Evolutionary conservation across 1,284 basidiomycete species (phyloP), one percentile per base, ranked within the genome.

Genomic region (Melampsora americana): DNA sequence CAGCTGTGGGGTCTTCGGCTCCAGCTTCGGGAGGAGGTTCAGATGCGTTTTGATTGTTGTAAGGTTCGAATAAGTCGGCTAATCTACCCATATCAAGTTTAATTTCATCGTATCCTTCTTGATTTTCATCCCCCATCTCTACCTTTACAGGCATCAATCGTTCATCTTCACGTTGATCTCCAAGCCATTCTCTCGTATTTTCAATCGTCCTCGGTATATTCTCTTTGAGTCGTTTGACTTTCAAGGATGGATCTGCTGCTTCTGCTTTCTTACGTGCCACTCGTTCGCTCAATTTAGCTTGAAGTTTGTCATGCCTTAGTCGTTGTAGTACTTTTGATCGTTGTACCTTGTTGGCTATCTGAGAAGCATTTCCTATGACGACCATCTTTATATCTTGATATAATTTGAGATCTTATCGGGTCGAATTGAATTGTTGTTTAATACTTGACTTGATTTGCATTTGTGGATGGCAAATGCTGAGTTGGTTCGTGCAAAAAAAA

Each of bases 1-100:
- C 80, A 14, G 82, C 80, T 72, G 81, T 78, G 20, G 81, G 80
- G 7, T 81, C 82, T 16, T 81, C 81, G 69, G 82, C 81, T 14
- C 82, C 77, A 39, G 81, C 78, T 1, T 80, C 78, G 1, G 82
- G 81, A 14, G 81, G 79, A 2, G 81, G 80, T 20, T 73, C 75
- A 0, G 80, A 79, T 66, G 82, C n/a, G 28, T 70, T 26, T 30
- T 46, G 28, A 46, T 66, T 64, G 28, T 50, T 65, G 30, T 72
- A 72, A 11, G 70, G 70, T 14, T 59, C 42, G 30, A 72, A 72
- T 42, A 72, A 50, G 39, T 72, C 62, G 32, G 61, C 60, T n/a
- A 72, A 61, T 50, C 70, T 64, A 28, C 70, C 70, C 70, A 72
- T 72, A 23, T 72, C 70, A 56, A 72, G 50, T 42, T 72, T 59